Percentiles rank a stretch among this genome's conserved stretches.
Evolutionary conservation across 495 filamentous ascomycete genomes (phyloP).

Genomic region (Penicillium maclennaniae): DNA sequence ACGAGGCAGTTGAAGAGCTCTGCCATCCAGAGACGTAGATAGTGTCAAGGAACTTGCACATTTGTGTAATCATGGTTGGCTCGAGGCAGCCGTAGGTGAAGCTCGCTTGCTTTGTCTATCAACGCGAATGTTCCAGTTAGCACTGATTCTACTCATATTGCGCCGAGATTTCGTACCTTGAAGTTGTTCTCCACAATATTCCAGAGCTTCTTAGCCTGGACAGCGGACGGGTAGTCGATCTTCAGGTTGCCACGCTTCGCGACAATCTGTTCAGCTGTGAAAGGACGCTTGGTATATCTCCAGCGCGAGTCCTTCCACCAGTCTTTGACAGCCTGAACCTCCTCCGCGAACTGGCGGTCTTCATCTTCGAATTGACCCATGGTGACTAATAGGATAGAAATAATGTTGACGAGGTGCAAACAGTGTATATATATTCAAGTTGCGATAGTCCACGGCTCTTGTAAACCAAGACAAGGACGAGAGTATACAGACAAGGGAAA

Average conservation of each 20-base stretch:
- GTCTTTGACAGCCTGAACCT: conserved; percentile 81
- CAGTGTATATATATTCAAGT: conserved; percentile 12
- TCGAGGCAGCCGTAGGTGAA: conserved; percentile 97
- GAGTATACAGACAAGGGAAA: conserved; percentile 9
- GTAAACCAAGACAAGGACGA: conserved; percentile 6
- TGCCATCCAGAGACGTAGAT: conserved; percentile 99
- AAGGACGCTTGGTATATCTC: conserved; percentile 87
- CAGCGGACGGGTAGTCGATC: conserved; percentile 88
- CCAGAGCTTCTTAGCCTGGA: conserved; percentile 92
- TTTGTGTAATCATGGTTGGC: conserved; percentile 97
- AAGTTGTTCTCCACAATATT: conserved; percentile 80
- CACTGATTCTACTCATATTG: not conserved
- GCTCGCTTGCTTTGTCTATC: conserved; percentile 74
- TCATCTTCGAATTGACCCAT: conserved; percentile 63
- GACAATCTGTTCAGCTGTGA: conserved; percentile 95
- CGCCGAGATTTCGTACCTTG: conserved; percentile 49
- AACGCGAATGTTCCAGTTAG: not conserved
- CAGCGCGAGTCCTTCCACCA: conserved; percentile 95
- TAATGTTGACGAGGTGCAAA: not conserved
- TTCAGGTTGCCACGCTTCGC: conserved; percentile 87
- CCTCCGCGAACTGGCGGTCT: conserved; percentile 71
- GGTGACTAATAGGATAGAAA: conserved; percentile 19
- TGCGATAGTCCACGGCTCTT: not conserved
- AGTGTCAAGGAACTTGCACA: conserved; percentile 98
- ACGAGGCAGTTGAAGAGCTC: conserved; percentile 91